Evolutionary conservation across 1,139 yeast genomes (phyloP), one percentile per base, ranked within the genome.

Genomic region (Debaryomycetaceae sp.): DNA sequence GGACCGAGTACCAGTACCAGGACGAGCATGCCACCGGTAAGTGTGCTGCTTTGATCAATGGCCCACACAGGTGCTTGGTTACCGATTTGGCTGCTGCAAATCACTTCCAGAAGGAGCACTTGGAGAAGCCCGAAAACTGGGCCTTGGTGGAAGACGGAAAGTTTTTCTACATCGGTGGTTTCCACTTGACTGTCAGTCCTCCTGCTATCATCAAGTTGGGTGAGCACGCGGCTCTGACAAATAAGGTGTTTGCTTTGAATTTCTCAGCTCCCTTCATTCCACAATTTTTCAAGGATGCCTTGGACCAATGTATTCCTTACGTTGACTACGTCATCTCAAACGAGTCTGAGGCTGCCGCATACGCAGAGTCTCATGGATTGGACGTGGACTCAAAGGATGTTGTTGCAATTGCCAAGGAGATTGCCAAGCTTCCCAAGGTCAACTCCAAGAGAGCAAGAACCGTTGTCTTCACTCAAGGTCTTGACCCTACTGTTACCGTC

Each of bases 31-130:
- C 91, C 55, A 95, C 99, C 48, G 99, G 99, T 60, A 93, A 91
- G 69, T 93, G 99, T 76, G 99, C 98, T 50, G 99, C 97, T 53
- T 78, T 95, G 63, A 87, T 93, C 65, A 84, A 84, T 49, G 96
- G 95, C 49, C 80, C 78, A 60, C 76, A 90, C 80, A 84, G 99
- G 71, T 93, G 98, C 31, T 76, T 93, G 63, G 97, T 82, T 53
- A 93, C 99, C 43, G 98, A 95, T 64, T 80, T 93, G 60, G 97
- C 88, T 59, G 99, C 99, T 57, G 99, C 99, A 56, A 93, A 93
- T 78, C 96, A 89, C 69, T 95, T 91, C 83, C 87, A 85, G 64
- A 84, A 93, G 44, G 81, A 81, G 47, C 99, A 95, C 69, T 80
- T 93, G 63, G 83, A 88, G 63, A 80, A 80, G 63, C 88, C 95